Evolutionary conservation across 805 yeast species (phyloP), one percentile per base, ranked within the genome.

Genomic region (Spencermartinsiella europaea): DNA sequence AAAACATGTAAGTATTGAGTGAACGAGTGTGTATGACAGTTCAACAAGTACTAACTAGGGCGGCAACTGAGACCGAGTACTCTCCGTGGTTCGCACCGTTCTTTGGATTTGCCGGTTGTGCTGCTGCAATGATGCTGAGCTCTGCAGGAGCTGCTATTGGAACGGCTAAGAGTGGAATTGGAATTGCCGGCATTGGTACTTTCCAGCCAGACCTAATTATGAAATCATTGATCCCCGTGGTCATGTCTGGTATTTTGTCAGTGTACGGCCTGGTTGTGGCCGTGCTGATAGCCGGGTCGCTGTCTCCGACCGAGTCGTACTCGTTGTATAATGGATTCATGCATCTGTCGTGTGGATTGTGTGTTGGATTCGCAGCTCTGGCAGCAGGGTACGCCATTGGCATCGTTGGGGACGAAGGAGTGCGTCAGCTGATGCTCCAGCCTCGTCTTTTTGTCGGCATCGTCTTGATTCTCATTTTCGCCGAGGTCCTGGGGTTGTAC

Each of bases 101-200:
- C 67, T 81, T 93, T 64, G 99, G 99, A 36, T 89, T 91, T 68
- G 96, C 97, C 34, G 99, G 97, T 76, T 90, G 98, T 70, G 88
- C 93, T 4, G 83, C 88, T 40, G 95, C 96, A 42, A 86, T 88
- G 86, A 77, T 87, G 20, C 72, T 91, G 49, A 83, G 95, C 48
- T 87, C 96, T 62, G 83, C 91, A n/a, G 99, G 99, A 52, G 98
- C 99, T 3, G 98, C 98, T 51, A 83, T 89, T 56, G 99, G 99
- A 48, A 91, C 98, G 2, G 98, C 98, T 52, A 93, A 93, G 69
- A 85, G 96, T 38, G 99, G 99, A 49, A 83, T 93, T 53, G 99
- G 99, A 76, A 93, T 93, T 59, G 73, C 97, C 27, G 99, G 98
- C 75, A 89, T 93, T 55, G 97, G 98, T 74, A 85, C 96, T 40